Evolutionary conservation across 306 rosid genomes (phyloP), one percentile per base, ranked within the genome.

Genomic region (Prinsepia uniflora): DNA sequence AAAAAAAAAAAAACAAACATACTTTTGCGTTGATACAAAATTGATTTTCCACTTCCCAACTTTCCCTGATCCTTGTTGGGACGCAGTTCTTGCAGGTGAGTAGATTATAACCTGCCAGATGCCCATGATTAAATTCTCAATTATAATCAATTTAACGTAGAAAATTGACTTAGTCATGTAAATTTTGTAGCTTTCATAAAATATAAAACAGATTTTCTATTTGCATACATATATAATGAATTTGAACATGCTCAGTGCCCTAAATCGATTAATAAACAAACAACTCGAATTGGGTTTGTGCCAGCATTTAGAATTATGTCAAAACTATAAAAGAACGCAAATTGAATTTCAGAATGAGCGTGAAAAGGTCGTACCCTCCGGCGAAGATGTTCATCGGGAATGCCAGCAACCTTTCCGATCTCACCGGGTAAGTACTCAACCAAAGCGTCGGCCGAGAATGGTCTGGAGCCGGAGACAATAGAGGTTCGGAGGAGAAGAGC

Each of bases 51-150:
- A 94, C 75, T 54, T 83, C 68, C 99, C 99, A 80, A 89, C 80
- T 69, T 91, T 94, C 74, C 99, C 99, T 18, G 99, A 94, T 81
- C 99, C 99, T 89, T 94, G 99, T 58, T 94, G 99, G 52, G 87
- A 60, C 13, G 99, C 99, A 72, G 97, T 87, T 85, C 99, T 89
- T 63, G 99, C 97, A 45, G 99, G 99, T 18, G 97, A 87, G 95
- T 80, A 89, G 76, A 94, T 91, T 56, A 91, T 85, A 83, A 94
- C 97, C 99, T 94, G 83, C 69, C 75, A 36, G 22, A 42, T 3
- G 10, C 64, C n/a, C 10, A 59, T 2, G 34, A 4, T 34, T 34
- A 65, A 64, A 20, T 45, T 65, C 41, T 4, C 18, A 46, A 17
- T 47, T 41, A 46, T 1, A 10, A 65, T 46, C 42, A 22, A 65